Percentiles rank a stretch among this genome's conserved stretches.
Conservation (phyloP, 2,329 filamentous ascomycete species). For the Aureobasidium sp. region DNA sequence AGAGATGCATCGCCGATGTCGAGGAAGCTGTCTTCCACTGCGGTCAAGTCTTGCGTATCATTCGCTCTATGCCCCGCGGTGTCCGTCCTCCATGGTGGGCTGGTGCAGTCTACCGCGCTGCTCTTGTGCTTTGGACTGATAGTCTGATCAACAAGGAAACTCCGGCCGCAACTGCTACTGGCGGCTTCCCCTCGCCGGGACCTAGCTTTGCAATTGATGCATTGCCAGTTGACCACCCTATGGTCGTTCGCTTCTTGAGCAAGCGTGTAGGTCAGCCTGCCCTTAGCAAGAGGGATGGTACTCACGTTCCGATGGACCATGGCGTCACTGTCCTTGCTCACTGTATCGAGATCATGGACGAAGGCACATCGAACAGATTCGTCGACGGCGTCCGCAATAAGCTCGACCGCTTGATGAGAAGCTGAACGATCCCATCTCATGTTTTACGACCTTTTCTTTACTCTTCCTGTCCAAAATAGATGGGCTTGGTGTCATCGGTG, state of each 20-base stretch:
- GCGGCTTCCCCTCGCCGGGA: constrained; percentile 32
- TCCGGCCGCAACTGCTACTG: constrained; percentile 29
- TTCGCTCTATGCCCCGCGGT: constrained; percentile 53
- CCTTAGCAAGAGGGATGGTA: constrained; percentile 45
- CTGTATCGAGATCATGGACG: constrained; percentile 48
- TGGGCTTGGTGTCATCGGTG: background rate
- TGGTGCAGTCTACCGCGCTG: constrained; percentile 61
- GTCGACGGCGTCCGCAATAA: constrained; percentile 50
- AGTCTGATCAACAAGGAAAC: constrained; percentile 48
- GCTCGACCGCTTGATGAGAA: constrained; percentile 39
- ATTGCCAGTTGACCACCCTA: constrained; percentile 44
- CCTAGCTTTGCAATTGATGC: constrained; percentile 46
- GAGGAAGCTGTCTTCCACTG: constrained; percentile 61
- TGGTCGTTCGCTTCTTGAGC: constrained; percentile 46
- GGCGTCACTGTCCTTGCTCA: constrained; percentile 44
- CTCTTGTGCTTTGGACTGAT: constrained; percentile 57
- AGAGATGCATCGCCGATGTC: constrained; percentile 56
- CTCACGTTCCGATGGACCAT: constrained; percentile 41
- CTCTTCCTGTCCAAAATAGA: constrained; percentile 4
- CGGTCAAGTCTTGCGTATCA: constrained; percentile 57
- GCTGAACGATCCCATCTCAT: constrained; percentile 19
- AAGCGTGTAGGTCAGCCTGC: constrained; percentile 48
- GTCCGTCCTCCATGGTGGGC: constrained; percentile 64
- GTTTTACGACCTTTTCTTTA: background rate
- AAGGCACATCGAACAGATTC: constrained; percentile 46